Evolutionary conservation across 208 protist species (phyloP).

Genomic region (Trypanosomatidae sp.): DNA sequence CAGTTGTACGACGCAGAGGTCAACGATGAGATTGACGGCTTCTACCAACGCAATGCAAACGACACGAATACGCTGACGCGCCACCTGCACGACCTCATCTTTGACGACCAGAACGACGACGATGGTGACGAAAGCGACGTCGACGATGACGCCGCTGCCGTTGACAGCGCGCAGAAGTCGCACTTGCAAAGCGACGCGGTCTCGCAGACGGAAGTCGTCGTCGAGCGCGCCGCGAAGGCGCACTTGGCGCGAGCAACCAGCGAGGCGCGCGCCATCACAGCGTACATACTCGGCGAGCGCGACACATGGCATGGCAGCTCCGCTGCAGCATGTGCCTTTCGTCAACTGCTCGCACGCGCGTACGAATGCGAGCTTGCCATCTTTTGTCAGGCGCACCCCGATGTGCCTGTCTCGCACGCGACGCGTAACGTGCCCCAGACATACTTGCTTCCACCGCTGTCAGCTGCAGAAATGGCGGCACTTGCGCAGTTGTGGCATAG

Average conservation of each 20-base stretch:
- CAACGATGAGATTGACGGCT: constrained; percentile 19
- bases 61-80: constrained; percentile 11
- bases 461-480: too few relatives aligned
- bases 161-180: constrained; percentile 17
- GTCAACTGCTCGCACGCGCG: too few relatives aligned
- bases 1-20: constrained; percentile 13
- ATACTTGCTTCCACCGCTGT: too few relatives aligned
- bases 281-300: too few relatives aligned
- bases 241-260: not conserved
- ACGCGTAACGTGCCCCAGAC: too few relatives aligned
- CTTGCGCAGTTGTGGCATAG: too few relatives aligned
- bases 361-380: too few relatives aligned
- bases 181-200: constrained; percentile 22
- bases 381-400: too few relatives aligned
- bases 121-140: constrained; percentile 10
- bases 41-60: constrained; percentile 18
- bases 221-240: constrained; percentile 8
- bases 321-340: too few relatives aligned
- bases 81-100: constrained; percentile 19
- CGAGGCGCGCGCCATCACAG: too few relatives aligned
- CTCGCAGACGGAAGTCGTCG: constrained; percentile 14
- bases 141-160: constrained; percentile 26
- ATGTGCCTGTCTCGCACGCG: too few relatives aligned
- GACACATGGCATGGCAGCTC: too few relatives aligned
- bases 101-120: constrained; percentile 12